Evolutionary conservation across 73 alveolate species (phyloP).

Genomic region (Durusdinium trenchii): DNA sequence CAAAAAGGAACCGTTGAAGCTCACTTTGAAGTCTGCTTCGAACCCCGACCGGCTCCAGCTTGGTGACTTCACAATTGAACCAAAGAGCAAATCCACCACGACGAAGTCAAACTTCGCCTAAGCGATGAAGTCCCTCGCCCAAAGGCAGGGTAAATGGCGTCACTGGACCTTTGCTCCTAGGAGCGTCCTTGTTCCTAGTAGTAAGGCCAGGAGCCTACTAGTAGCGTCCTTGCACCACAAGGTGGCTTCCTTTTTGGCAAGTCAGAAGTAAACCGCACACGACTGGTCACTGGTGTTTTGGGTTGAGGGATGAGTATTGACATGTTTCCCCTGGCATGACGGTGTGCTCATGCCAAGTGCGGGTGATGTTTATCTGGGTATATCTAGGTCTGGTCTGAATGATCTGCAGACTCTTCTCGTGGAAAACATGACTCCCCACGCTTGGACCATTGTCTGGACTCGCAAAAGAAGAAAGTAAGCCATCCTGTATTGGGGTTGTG

Average conservation of each 20-base stretch:
- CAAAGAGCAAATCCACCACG: slow-evolving; percentile 25
- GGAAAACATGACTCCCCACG: neutral
- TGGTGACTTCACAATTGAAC: neutral
- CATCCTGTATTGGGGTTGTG: neutral
- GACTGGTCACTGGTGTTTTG: neutral
- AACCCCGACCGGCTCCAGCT: neutral
- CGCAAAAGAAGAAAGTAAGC: neutral
- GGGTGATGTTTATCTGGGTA: neutral
- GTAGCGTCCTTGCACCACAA: neutral
- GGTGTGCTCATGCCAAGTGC: too few relatives aligned
- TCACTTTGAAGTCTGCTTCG: neutral
- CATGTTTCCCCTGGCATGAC: too few relatives aligned
- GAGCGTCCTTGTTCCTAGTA: too few relatives aligned
- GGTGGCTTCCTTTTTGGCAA: neutral
- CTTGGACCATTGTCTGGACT: neutral
- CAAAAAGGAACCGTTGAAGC: neutral
- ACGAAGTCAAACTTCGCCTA: slow-evolving; percentile 82
- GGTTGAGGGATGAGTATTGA: neutral
- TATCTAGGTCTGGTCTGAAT: neutral
- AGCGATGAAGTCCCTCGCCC: neutral
- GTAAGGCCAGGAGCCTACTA: neutral
- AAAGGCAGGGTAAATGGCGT: neutral
- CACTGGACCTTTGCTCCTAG: neutral
- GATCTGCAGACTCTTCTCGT: neutral
- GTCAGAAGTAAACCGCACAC: neutral